Conservation (phyloP, 108 stramenopile genomes). For the Schizochytrium sp. region DNA sequence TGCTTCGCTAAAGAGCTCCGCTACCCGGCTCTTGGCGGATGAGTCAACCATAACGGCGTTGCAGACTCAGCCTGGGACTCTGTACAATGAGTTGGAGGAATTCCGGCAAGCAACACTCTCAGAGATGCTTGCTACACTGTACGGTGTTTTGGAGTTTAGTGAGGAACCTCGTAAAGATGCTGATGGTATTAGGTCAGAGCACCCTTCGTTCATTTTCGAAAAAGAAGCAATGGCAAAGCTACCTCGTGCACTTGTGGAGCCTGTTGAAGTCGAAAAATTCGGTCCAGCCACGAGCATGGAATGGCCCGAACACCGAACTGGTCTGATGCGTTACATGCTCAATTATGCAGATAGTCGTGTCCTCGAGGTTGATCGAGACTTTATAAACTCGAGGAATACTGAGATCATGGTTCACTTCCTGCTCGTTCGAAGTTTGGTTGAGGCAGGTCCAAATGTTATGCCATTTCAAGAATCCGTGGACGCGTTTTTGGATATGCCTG, state of each 20-base stretch:
- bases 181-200: not conserved
- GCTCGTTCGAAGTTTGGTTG: not conserved
- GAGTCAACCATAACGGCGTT: not conserved
- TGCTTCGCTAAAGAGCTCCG: not conserved
- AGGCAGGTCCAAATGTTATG: not conserved
- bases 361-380: not conserved
- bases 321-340: not conserved
- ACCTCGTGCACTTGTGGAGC: not conserved
- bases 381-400: not conserved
- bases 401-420: not conserved
- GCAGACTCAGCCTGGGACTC: not conserved
- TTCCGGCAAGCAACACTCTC: slow-evolving; percentile 40
- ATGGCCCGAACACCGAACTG: not conserved
- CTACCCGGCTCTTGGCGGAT: not conserved
- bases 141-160: slow-evolving; percentile 39
- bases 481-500: slow-evolving; percentile 2
- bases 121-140: slow-evolving; percentile 37
- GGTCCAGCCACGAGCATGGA: not conserved
- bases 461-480: not conserved
- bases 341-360: slow-evolving; percentile 46
- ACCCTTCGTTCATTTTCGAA: not conserved
- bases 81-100: not conserved
- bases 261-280: not conserved
- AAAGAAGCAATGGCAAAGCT: not conserved
- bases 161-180: not conserved